phyloP scores from a whole-genome alignment of 2,329 filamentous ascomycete genomes.

The Penicillium occitanis region DNA sequence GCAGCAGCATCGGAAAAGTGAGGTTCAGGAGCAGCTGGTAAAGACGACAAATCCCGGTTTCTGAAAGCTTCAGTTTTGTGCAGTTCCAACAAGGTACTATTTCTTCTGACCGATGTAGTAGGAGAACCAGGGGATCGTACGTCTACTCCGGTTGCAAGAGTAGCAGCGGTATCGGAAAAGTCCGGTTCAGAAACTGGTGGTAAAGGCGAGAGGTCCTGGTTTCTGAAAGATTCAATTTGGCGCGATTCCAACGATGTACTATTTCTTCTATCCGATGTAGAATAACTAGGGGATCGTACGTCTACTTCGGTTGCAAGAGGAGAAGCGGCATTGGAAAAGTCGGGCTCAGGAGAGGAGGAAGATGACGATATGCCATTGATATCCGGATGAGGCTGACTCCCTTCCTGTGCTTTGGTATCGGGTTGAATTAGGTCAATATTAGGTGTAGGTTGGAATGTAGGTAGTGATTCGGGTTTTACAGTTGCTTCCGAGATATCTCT shows the following conservation, averaged over 20 bases:
- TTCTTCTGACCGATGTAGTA: not conserved
- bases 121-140: not conserved
- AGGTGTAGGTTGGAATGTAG: not conserved
- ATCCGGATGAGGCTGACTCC: not conserved
- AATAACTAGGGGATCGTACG: not conserved
- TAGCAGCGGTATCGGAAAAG: conserved; percentile 2
- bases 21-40: not conserved
- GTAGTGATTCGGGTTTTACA: conserved; percentile 25
- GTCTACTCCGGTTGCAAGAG: not conserved
- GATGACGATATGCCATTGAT: conserved; percentile 29
- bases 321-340: conserved; percentile 4
- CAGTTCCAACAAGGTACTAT: not conserved
- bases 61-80: conserved; percentile 37
- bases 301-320: not conserved
- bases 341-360: not conserved
- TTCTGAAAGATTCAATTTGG: conserved; percentile 41
- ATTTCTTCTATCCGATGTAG: not conserved
- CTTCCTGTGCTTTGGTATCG: not conserved
- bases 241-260: not conserved
- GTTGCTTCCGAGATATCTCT: conserved; percentile 34
- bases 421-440: not conserved
- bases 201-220: conserved; percentile 64
- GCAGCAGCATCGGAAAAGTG: not conserved
- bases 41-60: conserved; percentile 61
- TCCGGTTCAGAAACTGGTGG: conserved; percentile 56